Evolutionary conservation across 2,329 filamentous ascomycete genomes (phyloP).

Genomic region (Xylaria sp.): DNA sequence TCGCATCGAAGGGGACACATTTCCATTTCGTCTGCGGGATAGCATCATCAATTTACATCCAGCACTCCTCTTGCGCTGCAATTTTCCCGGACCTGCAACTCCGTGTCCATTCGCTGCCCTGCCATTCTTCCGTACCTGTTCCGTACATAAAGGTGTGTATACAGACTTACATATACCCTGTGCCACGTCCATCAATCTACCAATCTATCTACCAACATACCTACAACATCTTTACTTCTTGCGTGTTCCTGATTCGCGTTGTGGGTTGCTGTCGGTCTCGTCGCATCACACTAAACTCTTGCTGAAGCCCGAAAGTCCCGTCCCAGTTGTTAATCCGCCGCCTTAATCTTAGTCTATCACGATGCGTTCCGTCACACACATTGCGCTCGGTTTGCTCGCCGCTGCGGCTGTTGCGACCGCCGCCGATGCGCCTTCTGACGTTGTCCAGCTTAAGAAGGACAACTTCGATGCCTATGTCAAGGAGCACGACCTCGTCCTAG

Average conservation of each 20-base stretch:
- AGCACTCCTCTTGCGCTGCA: slow-evolving; percentile 8
- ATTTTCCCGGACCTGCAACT: neutral
- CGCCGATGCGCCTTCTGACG: slow-evolving; percentile 67
- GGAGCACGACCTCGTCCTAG: slow-evolving; percentile 80
- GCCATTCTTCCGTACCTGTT: neutral
- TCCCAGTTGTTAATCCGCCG: slow-evolving; percentile 8
- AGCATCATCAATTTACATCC: no score
- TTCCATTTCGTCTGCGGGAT: slow-evolving; percentile 8
- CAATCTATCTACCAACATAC: neutral
- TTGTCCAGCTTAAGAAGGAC: slow-evolving; percentile 76
- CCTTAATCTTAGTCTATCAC: slow-evolving; percentile 15
- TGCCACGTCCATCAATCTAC: neutral
- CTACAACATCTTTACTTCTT: neutral
- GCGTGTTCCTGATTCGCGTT: neutral
- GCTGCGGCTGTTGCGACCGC: slow-evolving; percentile 53
- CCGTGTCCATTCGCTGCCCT: neutral
- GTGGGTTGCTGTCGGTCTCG: neutral
- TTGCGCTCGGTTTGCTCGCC: slow-evolving; percentile 51
- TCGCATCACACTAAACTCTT: slow-evolving; percentile 6
- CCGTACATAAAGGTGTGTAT: neutral
- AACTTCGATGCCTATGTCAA: slow-evolving; percentile 84
- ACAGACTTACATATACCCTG: neutral
- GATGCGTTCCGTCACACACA: slow-evolving; percentile 30
- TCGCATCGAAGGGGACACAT: slow-evolving; percentile 23
- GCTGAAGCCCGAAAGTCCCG: neutral